phyloP scores from a whole-genome alignment of 2,329 filamentous ascomycete genomes.

The Pestalotiopsis sp. region DNA sequence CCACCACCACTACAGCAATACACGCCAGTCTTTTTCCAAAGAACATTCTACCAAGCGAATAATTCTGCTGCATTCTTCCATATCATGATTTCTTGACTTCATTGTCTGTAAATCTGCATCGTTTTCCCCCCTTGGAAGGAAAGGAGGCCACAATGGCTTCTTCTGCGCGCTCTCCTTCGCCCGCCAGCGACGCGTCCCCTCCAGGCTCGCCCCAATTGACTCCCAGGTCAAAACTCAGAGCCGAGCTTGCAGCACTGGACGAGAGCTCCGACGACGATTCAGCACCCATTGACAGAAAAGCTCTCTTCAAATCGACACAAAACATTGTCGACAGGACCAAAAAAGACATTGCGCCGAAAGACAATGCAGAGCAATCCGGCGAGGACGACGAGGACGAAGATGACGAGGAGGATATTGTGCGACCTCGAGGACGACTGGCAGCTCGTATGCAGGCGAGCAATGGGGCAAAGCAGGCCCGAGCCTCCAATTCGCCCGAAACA shows the following conservation, averaged over 20 bases:
- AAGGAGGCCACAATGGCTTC: constrained; percentile 44
- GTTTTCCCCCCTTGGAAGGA: constrained; percentile 11
- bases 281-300: constrained; percentile 25
- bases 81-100: constrained; percentile 23
- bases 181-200: constrained; percentile 42
- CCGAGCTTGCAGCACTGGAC: constrained; percentile 54
- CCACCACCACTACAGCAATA: constrained; percentile 6
- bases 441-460: constrained; percentile 31
- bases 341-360: constrained; percentile 16
- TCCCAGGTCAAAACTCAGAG: constrained; percentile 58
- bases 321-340: constrained; percentile 19
- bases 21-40: constrained; percentile 11
- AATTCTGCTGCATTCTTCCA: neutral
- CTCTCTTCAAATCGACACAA: constrained; percentile 27
- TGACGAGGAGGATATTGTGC: constrained; percentile 42
- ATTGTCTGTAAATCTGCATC: constrained; percentile 15
- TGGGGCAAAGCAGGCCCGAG: neutral
- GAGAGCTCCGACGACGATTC: constrained; percentile 45
- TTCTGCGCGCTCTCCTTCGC: constrained; percentile 49
- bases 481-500: constrained; percentile 5
- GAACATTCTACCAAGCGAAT: constrained; percentile 6
- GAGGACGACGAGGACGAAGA: constrained; percentile 44
- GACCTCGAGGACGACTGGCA: constrained; percentile 40
- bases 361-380: constrained; percentile 31
- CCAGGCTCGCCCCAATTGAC: constrained; percentile 49